Evolutionary conservation across 441 rosid genomes (phyloP).

Genomic region (Biscutella laevigata): DNA sequence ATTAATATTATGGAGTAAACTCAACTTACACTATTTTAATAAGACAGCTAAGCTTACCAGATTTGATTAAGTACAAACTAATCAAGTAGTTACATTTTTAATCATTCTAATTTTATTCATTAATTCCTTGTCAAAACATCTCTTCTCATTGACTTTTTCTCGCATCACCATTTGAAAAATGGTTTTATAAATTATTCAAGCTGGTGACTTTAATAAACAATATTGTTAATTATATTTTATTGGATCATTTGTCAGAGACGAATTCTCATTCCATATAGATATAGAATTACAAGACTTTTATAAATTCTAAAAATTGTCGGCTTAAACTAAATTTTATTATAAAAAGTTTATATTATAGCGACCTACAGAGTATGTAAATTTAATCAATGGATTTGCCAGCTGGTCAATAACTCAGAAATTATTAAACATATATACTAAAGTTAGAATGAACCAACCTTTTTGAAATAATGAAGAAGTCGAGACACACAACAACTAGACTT

Average conservation of each 20-base stretch:
- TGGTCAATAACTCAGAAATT: not conserved
- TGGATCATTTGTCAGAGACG: not conserved
- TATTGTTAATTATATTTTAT: not conserved
- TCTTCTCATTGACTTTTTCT: not conserved
- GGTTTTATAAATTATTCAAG: not conserved
- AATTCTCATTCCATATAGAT: not conserved
- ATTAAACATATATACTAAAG: too few species aligned
- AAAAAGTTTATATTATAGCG: not conserved
- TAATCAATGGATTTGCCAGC: not conserved
- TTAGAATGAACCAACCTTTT: slow-evolving; percentile 6
- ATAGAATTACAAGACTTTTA: too few species aligned
- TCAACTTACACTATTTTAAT: not conserved
- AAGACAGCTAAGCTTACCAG: slow-evolving; percentile 11
- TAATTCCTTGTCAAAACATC: not conserved
- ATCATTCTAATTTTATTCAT: not conserved
- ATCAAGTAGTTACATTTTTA: not conserved
- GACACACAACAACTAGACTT: slow-evolving; percentile 12
- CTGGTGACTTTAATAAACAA: not conserved
- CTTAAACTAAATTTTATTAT: not conserved
- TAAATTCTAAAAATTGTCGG: not conserved
- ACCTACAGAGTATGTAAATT: not conserved
- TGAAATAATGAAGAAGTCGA: slow-evolving; percentile 4
- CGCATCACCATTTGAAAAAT: not conserved
- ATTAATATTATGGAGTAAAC: too few species aligned
- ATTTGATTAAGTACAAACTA: slow-evolving; percentile 4